These are phyloP conservation scores for Tubosaeta sp. DNA, from an alignment of 768 basidiomycete genomes.

Conservation along the genomic window DNA sequence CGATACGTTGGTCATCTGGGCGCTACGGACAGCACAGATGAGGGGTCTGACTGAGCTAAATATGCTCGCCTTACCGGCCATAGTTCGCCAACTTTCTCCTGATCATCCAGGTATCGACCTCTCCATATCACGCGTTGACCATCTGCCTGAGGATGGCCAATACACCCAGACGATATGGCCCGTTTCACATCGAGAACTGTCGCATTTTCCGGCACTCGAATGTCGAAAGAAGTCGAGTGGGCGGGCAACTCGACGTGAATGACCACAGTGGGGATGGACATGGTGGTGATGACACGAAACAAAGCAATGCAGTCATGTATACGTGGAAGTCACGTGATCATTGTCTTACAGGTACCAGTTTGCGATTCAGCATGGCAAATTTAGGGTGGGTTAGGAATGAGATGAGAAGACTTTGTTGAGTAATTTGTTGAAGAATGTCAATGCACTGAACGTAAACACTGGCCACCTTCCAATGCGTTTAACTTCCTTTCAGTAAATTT, in stretches of 20 bases:
- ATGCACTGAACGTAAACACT: too few species aligned
- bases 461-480: too few species aligned
- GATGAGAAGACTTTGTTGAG: too few species aligned
- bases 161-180: slow-evolving; percentile 55
- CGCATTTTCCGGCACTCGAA: slow-evolving; percentile 44
- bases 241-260: slow-evolving; percentile 75
- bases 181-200: slow-evolving; percentile 64
- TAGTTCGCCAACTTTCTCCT: slow-evolving; percentile 59
- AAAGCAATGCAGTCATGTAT: neutral
- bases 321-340: slow-evolving; percentile 32
- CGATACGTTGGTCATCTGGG: slow-evolving; percentile 51
- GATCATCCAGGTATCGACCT: slow-evolving; percentile 61
- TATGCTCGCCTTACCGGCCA: slow-evolving; percentile 54
- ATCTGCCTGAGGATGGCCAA: slow-evolving; percentile 60
- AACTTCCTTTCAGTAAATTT: too few species aligned
- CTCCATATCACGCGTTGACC: slow-evolving; percentile 77
- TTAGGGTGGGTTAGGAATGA: too few species aligned
- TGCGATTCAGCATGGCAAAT: too few species aligned
- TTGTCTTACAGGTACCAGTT: neutral
- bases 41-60: neutral
- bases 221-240: slow-evolving; percentile 60
- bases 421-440: too few species aligned
- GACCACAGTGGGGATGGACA: slow-evolving; percentile 28
- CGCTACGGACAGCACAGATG: slow-evolving; percentile 34
- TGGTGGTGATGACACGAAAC: slow-evolving; percentile 7